phyloP scores from a whole-genome alignment of 1,139 yeast species.

The Geotrichum reessii region DNA sequence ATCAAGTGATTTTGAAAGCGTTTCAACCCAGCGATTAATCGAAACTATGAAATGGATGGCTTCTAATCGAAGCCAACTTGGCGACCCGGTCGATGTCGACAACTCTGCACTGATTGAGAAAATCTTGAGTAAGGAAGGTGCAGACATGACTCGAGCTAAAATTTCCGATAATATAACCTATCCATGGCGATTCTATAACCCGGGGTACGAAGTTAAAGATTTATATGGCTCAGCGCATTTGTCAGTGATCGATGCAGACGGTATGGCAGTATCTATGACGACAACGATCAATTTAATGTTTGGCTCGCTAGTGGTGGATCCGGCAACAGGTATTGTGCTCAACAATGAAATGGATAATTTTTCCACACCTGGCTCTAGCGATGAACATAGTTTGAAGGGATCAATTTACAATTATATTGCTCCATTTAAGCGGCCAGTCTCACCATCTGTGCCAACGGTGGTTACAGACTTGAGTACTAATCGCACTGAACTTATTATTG shows the following conservation, averaged over 20 bases:
- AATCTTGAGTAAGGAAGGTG: conserved; percentile 50
- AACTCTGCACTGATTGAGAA: conserved; percentile 35
- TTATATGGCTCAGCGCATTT: conserved; percentile 90
- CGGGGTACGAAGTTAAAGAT: conserved; percentile 65
- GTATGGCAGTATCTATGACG: conserved; percentile 79
- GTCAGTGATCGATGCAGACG: conserved; percentile 59
- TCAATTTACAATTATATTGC: conserved; percentile 70
- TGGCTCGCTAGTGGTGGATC: conserved; percentile 79
- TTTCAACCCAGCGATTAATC: conserved; percentile 60
- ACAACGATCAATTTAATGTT: conserved; percentile 84
- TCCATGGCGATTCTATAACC: conserved; percentile 68
- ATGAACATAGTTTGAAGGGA: conserved; percentile 77
- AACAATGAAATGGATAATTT: conserved; percentile 97
- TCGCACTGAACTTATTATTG: conserved; percentile 61
- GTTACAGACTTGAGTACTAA: conserved; percentile 46
- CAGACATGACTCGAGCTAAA: conserved; percentile 42
- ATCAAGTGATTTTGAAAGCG: conserved; percentile 39
- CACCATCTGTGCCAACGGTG: conserved; percentile 76
- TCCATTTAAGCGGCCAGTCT: conserved; percentile 76
- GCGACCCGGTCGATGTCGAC: conserved; percentile 48
- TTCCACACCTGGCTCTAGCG: conserved; percentile 60
- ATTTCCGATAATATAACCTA: conserved; percentile 54
- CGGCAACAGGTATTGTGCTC: conserved; percentile 70
- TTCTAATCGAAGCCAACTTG: conserved; percentile 73
- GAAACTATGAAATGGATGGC: conserved; percentile 95